Evolutionary conservation across 805 yeast genomes (phyloP), one percentile per base, ranked within the genome.

Genomic region (Cyberlindnera xylosilytica): DNA sequence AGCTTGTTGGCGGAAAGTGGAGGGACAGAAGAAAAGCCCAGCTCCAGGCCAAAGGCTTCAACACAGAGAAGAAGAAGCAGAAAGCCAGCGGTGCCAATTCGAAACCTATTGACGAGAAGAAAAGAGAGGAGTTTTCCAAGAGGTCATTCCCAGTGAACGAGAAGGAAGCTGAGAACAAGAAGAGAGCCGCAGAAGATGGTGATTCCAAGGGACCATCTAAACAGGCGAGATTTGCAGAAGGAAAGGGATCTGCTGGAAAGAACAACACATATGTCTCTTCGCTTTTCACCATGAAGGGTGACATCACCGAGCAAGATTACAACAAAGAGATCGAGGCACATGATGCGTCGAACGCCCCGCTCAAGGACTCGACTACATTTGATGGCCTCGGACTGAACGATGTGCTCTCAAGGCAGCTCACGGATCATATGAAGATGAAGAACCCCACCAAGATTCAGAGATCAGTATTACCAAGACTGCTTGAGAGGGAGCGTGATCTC

Each of bases 401-500:
- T 2, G 61, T 65, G 23, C 61, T 91, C 30, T 56, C 74, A 1
- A 61, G 61, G 8, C 84, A 82, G 54, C 62, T 91, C 42, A 67
- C 70, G 2, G 78, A 75, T 6, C 74, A 73, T 41, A 67, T 87
- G 67, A 62, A 59, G 38, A 76, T 81, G 54, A 55, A 65, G 31
- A 68, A 76, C 19, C 99, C 99, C 2, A 95, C 99, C 0, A 79
- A 78, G 52, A 87, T 93, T 51, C 99, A 93, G 64, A 74, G 87
- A 50, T 66, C 83, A 6, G 93, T 85, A 0, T 69, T 89, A 9
- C 96, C 98, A 17, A 69, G 70, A 39, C 60, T 80, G 22, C 52
- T 76, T 6, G 59, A 68, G 1, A 53, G 63, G 12, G 53, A 59
- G 8, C 51, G 72, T 33, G 99, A 93, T 63, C 66, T 89, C 42